These are phyloP conservation scores for Inga laurina DNA, from an alignment of 306 rosid genomes.

Conservation along the genomic window DNA sequence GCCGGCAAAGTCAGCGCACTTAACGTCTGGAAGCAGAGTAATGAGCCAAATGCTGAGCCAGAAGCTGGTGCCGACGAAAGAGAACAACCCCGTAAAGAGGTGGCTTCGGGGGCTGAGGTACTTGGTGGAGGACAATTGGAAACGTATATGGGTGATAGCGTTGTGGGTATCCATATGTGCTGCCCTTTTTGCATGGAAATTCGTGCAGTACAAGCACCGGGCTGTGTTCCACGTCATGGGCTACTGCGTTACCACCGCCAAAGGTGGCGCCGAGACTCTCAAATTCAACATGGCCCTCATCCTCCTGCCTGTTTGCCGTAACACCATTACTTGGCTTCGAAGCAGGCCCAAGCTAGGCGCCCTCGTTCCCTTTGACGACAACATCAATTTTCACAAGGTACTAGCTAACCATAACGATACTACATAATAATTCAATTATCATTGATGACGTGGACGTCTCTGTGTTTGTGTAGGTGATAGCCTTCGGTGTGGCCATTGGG, in stretches of 20 bases:
- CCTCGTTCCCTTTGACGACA: conserved; percentile 78
- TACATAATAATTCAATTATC: not conserved
- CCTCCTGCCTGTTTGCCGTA: conserved; percentile 81
- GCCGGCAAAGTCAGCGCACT: conserved; percentile 64
- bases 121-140: conserved; percentile 82
- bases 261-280: conserved; percentile 89
- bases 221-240: conserved; percentile 77
- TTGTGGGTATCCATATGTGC: conserved; percentile 70
- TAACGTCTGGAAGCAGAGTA: conserved; percentile 55
- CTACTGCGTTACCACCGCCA: conserved; percentile 75
- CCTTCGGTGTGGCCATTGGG: conserved; percentile 74
- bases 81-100: conserved; percentile 71
- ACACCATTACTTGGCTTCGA: conserved; percentile 87
- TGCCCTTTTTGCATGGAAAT: conserved; percentile 80
- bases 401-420: not conserved
- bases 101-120: conserved; percentile 43
- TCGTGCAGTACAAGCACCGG: conserved; percentile 69
- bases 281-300: conserved; percentile 91
- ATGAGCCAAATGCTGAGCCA: conserved; percentile 79
- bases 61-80: conserved; percentile 75
- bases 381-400: conserved; percentile 89
- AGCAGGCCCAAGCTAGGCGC: conserved; percentile 70
- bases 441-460: not conserved
- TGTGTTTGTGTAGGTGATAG: conserved; percentile 52
- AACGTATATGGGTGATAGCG: conserved; percentile 67